Evolutionary conservation across 106 monocot species (phyloP).

Genomic region (Agapanthus africanus): DNA sequence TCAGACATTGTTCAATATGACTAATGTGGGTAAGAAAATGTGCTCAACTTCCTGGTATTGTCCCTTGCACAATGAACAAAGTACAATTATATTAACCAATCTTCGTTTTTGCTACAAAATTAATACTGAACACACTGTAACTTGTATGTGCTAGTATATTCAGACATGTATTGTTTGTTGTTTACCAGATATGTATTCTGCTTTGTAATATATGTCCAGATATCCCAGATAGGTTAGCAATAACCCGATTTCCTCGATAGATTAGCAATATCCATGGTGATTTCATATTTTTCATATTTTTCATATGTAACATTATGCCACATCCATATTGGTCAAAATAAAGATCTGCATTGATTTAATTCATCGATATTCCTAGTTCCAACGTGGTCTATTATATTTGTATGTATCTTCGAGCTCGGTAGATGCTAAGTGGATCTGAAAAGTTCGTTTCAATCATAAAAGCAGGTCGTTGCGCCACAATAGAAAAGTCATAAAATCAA

Average conservation of each 20-base stretch:
- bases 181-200: neutral
- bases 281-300: too few species aligned
- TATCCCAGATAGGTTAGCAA: neutral
- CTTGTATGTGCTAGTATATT: neutral
- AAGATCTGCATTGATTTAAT: too few species aligned
- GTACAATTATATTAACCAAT: too few species aligned
- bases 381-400: neutral
- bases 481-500: neutral
- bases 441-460: neutral
- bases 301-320: too few species aligned
- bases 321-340: too few species aligned
- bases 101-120: too few species aligned
- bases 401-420: neutral
- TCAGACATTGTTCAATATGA: neutral
- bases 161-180: neutral
- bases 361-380: neutral
- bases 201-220: too few species aligned
- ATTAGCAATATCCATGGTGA: too few species aligned
- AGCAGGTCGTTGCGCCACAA: neutral
- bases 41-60: neutral
- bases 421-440: neutral
- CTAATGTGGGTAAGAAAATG: neutral
- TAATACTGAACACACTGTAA: too few species aligned
- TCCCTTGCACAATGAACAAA: too few species aligned
- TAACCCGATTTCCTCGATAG: too few species aligned